Evolutionary conservation across 129 eudicot species (phyloP), one percentile per base, ranked within the genome.

Genomic region (Tagetes patula): DNA sequence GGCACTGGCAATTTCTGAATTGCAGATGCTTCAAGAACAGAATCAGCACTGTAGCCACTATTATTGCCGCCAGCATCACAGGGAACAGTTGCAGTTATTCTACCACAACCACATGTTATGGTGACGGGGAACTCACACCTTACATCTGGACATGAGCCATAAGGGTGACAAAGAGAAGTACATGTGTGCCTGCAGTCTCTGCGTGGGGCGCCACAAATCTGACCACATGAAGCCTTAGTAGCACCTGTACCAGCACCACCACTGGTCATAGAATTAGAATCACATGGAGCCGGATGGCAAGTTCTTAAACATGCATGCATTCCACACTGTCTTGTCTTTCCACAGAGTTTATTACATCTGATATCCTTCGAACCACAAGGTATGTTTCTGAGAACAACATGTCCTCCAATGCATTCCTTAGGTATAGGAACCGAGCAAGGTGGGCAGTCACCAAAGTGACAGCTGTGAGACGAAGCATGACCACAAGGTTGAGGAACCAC

Each of bases 161-260:
- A 77, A 30, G 96, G 98, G 64, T 94, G 97, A 62, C 98, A 94
- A 49, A 77, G 86, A 40, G 98, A 79, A 38, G 85, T 80, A 60
- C 98, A 94, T 5, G 97, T 87, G 84, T 94, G 98, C 79, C 97
- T 83, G 76, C 98, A 94, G 73, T 94, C 98, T 74, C 96, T 86
- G 74, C 98, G 80, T 0, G 97, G 98, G 42, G 97, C 96, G 20
- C 98, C 98, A 71, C 98, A 94, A 6, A 89, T 77, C 80, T 94
- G 98, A 69, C 97, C 87, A 78, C 98, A 94, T 12, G 98, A 87
- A 53, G 84, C 64, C 78, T 84, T 87, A 36, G 36, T 84, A 34
- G 83, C 69, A 78, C 60, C 65, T n/a, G n/a, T n/a, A n/a, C n/a
- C n/a, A 9, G 93, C 75, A 8, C 77, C 92, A 66, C 71, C 48